Base-by-base conservation (phyloP, 306 rosid genomes). In the Comarum palustre region DNA sequence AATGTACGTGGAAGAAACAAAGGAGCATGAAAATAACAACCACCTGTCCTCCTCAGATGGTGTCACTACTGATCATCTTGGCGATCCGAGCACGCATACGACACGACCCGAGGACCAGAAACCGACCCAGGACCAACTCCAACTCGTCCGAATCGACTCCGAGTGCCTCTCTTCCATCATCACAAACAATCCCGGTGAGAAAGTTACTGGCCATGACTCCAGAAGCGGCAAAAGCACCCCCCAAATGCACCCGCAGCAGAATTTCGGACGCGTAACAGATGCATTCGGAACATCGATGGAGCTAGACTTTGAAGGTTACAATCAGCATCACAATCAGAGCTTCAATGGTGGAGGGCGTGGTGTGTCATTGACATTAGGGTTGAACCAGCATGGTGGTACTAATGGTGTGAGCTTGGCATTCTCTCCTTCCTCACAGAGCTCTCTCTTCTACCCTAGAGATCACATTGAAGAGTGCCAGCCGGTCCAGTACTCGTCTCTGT, bases 321-420 rank as follows among this genome's bases (percentile, higher is more conserved):
- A 74, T 20, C 83, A 78, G 51, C 11, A 55, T 12, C 68, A 31
- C 14, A 78, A 82, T 50, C 84, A 75, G 66, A 54, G 76, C 20
- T 84, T 82, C 47, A 82, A 78, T 27, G 79, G 78, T 0, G 75
- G 79, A 0, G 78, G 80, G 62, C 62, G 25, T 3, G 84, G 93
- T 0, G 96, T 92, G 78, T 92, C 96, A 19, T 79, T 92, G 87
- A 92, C 97, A 7, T 75, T 92, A 80, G 97, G 97, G 86, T 81
- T 92, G 76, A 93, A 92, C 24, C 97, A 90, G n/a, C 94, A 92
- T 32, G 96, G 84, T 7, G 89, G 84, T 12, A 62, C 46, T 62
- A 84, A 39, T 15, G 89, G 88, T 34, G 96, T 86, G 79, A 87
- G 89, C 55, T 24, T 92, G 6, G 96, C 93, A 13, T 89, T 89